Conservation (phyloP, 2,329 filamentous ascomycete genomes). For the Aspergillus neoniger region DNA sequence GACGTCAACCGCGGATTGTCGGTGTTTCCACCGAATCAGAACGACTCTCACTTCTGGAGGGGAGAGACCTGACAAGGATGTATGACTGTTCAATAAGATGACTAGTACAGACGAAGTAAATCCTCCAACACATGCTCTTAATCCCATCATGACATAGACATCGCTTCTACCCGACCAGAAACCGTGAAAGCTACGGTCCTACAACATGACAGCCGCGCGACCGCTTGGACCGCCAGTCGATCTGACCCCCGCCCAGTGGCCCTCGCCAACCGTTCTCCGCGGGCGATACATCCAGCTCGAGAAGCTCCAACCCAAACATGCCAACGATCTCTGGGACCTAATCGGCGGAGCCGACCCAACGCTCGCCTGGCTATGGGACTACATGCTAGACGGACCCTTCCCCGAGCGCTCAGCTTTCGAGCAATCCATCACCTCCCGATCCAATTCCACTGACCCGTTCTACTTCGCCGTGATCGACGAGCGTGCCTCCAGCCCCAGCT, state of each 20-base stretch:
- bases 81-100: no score
- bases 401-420: constrained; percentile 32
- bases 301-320: constrained; percentile 21
- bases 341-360: constrained; percentile 28
- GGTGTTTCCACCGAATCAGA: no score
- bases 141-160: no score
- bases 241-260: neutral
- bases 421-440: constrained; percentile 24
- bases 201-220: neutral
- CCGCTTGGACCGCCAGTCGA: constrained; percentile 16
- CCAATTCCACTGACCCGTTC: constrained; percentile 38
- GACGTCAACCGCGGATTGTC: no score
- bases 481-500: constrained; percentile 22
- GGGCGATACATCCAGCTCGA: neutral
- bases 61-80: no score
- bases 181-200: no score
- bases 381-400: constrained; percentile 44
- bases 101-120: no score
- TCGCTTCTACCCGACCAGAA: no score
- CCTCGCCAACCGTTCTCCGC: neutral
- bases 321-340: constrained; percentile 32
- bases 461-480: constrained; percentile 51
- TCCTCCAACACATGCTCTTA: no score
- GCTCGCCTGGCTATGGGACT: constrained; percentile 42
- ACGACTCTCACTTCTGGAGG: no score